Evolutionary conservation across 1,284 basidiomycete genomes (phyloP).

Genomic region (Cystobasidium slooffiae): DNA sequence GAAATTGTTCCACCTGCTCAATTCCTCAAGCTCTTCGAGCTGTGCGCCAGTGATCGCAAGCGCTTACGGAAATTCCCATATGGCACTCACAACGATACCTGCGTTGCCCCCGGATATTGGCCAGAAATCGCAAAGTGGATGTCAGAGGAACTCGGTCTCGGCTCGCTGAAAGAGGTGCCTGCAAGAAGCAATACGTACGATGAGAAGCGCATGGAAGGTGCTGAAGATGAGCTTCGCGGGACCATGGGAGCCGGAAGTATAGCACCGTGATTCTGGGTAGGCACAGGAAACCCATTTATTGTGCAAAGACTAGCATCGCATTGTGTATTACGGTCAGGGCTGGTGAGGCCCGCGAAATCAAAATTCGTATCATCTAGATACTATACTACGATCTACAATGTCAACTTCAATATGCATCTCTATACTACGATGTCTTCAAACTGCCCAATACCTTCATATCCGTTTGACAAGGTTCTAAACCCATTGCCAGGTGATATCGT

Average conservation of each 20-base stretch:
- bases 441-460: not conserved
- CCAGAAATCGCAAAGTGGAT: slow-evolving; percentile 31
- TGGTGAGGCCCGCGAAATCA: not conserved
- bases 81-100: slow-evolving; percentile 49
- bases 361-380: slow-evolving; percentile 21
- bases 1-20: slow-evolving; percentile 83
- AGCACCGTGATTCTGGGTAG: slow-evolving; percentile 25
- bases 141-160: slow-evolving; percentile 17
- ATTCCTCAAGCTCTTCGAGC: slow-evolving; percentile 76
- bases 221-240: slow-evolving; percentile 20
- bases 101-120: slow-evolving; percentile 39
- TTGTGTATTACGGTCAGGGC: not conserved
- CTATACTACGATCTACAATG: slow-evolving; percentile 22
- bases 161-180: slow-evolving; percentile 5
- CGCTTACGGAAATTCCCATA: slow-evolving; percentile 54
- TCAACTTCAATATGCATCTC: slow-evolving; percentile 11
- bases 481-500: slow-evolving; percentile 38
- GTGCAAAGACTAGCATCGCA: slow-evolving; percentile 25
- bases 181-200: slow-evolving; percentile 22
- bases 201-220: slow-evolving; percentile 26
- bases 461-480: not conserved
- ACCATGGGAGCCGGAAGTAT: slow-evolving; percentile 40
- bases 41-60: slow-evolving; percentile 61
- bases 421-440: not conserved
- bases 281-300: not conserved